Evolutionary conservation across 2,329 filamentous ascomycete species (phyloP).

Genomic region (Aspergillus sp.): DNA sequence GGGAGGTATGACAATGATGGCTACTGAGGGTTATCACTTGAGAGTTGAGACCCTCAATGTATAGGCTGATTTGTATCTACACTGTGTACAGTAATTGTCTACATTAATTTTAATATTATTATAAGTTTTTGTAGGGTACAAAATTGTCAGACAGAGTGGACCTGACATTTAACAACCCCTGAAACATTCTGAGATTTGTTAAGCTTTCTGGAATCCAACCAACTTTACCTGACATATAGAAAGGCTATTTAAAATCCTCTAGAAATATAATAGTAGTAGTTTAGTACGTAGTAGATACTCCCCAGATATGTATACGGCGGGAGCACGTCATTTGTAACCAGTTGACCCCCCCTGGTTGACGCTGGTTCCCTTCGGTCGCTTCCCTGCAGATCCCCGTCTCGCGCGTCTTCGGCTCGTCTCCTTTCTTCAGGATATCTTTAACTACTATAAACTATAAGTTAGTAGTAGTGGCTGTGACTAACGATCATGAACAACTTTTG

Average conservation of each 20-base stretch:
- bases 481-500: not conserved
- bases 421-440: not conserved
- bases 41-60: too few species aligned
- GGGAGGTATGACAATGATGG: too few species aligned
- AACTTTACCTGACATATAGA: not conserved
- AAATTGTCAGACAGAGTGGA: not conserved
- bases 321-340: conserved; percentile 10
- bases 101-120: too few species aligned
- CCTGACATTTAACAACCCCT: not conserved
- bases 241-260: not conserved
- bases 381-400: conserved; percentile 16
- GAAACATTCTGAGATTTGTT: not conserved
- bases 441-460: too few species aligned
- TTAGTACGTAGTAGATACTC: too few species aligned
- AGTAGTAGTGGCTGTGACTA: too few species aligned
- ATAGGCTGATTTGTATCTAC: too few species aligned
- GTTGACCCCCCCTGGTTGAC: not conserved
- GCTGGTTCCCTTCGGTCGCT: conserved; percentile 8
- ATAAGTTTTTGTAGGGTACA: too few species aligned
- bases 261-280: too few species aligned
- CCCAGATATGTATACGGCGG: not conserved
- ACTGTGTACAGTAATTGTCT: too few species aligned
- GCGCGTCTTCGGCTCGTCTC: not conserved
- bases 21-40: too few species aligned
- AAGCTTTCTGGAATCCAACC: not conserved